These are phyloP conservation scores for Daldinia concentrica DNA, from an alignment of 495 filamentous ascomycete species.

Conservation along the genomic window DNA sequence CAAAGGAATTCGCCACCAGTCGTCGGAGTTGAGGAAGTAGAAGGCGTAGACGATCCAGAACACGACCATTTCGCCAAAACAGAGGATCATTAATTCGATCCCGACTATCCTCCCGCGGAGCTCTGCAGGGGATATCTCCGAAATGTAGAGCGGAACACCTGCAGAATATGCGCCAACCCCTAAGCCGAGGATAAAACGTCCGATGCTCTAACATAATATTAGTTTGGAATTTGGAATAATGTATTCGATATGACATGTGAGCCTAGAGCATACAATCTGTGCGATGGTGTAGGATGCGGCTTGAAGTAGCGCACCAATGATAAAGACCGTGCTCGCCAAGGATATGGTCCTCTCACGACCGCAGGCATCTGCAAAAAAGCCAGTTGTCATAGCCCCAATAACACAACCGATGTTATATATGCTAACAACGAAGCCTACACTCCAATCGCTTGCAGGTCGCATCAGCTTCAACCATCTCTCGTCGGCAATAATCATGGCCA, in stretches of 20 bases:
- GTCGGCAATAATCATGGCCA: constrained; percentile 65
- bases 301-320: constrained; percentile 45
- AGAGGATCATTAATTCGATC: constrained; percentile 47
- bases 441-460: constrained; percentile 42
- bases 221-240: not conserved
- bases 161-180: constrained; percentile 62
- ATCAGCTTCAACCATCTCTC: constrained; percentile 54
- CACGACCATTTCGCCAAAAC: constrained; percentile 59
- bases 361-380: constrained; percentile 52
- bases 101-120: constrained; percentile 62
- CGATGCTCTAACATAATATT: constrained; percentile 28
- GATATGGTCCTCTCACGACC: constrained; percentile 52
- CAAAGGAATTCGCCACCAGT: constrained; percentile 66
- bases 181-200: constrained; percentile 48
- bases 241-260: not conserved
- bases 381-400: constrained; percentile 49
- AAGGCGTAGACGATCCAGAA: constrained; percentile 64
- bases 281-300: constrained; percentile 40
- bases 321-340: constrained; percentile 50
- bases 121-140: constrained; percentile 60
- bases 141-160: constrained; percentile 60
- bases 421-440: constrained; percentile 41
- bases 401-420: constrained; percentile 53
- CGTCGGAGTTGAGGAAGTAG: constrained; percentile 46
- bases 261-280: constrained; percentile 32